Conservation (phyloP, 2,329 filamentous ascomycete genomes). For the Exophiala xenobiotica region DNA sequence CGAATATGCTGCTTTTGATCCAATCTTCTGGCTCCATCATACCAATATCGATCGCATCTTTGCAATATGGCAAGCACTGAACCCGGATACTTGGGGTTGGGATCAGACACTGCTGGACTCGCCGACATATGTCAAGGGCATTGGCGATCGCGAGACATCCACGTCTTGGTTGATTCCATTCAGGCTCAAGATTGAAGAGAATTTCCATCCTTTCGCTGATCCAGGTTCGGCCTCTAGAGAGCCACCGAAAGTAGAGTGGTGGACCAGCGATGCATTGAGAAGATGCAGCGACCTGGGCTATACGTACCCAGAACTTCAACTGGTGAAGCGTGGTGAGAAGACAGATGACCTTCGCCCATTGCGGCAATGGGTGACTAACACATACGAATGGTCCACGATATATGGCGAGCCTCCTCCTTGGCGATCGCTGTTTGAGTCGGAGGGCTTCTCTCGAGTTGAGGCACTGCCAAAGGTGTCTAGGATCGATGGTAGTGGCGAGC, state of each 20-base stretch:
- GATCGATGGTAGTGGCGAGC: not conserved
- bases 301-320: not conserved
- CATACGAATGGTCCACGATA: not conserved
- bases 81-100: slow-evolving; percentile 54
- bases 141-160: not conserved
- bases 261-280: not conserved
- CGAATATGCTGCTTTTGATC: slow-evolving; percentile 75
- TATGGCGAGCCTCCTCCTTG: not conserved
- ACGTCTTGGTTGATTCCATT: not conserved
- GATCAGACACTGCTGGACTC: not conserved
- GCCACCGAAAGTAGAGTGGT: not conserved
- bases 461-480: not conserved
- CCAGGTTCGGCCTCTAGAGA: not conserved
- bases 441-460: not conserved
- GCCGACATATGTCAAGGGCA: not conserved
- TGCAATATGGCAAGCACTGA: slow-evolving; percentile 72
- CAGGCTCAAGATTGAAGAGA: not conserved
- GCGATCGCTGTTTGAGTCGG: not conserved
- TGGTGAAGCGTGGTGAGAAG: not conserved
- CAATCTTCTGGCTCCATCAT: slow-evolving; percentile 75
- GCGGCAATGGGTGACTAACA: not conserved
- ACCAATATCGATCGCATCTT: slow-evolving; percentile 70
- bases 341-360: not conserved
- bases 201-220: not conserved
- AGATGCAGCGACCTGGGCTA: not conserved